These are phyloP conservation scores for Cystobasidium pallidum DNA, from an alignment of 1,284 basidiomycete species.

Conservation along the genomic window DNA sequence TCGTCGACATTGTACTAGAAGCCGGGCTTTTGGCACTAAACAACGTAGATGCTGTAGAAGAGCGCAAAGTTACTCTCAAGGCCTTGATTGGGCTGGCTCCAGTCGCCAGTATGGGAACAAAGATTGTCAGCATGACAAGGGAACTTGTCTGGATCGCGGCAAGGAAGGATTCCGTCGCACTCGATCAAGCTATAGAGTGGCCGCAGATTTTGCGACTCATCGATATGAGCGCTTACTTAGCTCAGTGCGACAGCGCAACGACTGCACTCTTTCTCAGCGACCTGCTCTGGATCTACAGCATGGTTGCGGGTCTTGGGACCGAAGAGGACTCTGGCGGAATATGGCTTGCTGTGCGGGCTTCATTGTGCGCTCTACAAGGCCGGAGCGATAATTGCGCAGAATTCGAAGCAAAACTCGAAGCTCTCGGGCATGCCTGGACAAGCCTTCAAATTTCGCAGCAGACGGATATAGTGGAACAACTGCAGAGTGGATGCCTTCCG, in stretches of 20 bases:
- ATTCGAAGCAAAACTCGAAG: background rate
- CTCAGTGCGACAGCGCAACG: background rate
- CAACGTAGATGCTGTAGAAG: background rate
- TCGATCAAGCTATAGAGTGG: slow-evolving; percentile 26
- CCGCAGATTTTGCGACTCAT: background rate
- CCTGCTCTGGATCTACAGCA: slow-evolving; percentile 19
- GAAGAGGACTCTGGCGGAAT: background rate
- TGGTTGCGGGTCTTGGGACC: slow-evolving; percentile 22
- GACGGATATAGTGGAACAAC: slow-evolving; percentile 13
- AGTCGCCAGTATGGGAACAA: background rate
- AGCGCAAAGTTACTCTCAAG: background rate
- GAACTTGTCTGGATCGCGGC: background rate
- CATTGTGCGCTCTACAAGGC: background rate
- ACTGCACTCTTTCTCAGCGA: background rate
- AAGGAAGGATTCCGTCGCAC: background rate
- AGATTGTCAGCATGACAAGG: background rate
- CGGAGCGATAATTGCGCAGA: background rate
- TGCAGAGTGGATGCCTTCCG: slow-evolving; percentile 10
- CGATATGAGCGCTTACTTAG: background rate
- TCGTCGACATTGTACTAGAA: background rate
- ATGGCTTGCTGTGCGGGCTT: background rate
- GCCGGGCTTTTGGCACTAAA: background rate
- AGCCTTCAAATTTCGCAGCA: slow-evolving; percentile 1
- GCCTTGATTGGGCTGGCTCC: background rate
- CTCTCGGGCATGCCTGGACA: background rate